These are phyloP conservation scores for Kwoniella dendrophila DNA, from an alignment of 768 basidiomycete genomes.

Conservation along the genomic window DNA sequence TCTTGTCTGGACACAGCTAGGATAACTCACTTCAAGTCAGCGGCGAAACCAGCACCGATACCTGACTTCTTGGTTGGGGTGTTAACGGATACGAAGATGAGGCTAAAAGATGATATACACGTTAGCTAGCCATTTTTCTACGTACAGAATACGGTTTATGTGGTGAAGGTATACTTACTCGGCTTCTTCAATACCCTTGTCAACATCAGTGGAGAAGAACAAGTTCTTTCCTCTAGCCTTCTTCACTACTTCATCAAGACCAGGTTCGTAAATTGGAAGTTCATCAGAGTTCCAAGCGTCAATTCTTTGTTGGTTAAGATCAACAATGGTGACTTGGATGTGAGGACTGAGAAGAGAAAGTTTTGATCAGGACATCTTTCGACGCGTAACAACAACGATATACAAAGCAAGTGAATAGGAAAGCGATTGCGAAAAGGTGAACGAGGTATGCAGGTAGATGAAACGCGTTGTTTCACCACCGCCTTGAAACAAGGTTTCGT, in stretches of 20 bases:
- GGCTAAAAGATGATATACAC: slow-evolving; percentile 46
- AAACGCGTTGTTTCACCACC: slow-evolving; percentile 1
- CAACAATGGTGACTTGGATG: slow-evolving; percentile 94
- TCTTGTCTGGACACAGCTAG: not conserved
- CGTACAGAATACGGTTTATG: not conserved
- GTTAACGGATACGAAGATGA: slow-evolving; percentile 98
- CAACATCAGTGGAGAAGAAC: slow-evolving; percentile 94
- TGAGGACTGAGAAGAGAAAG: slow-evolving; percentile 62
- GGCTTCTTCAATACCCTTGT: slow-evolving; percentile 87
- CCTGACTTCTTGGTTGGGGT: slow-evolving; percentile 98
- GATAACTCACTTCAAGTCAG: slow-evolving; percentile 85
- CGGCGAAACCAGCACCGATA: slow-evolving; percentile 96
- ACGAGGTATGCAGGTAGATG: not conserved
- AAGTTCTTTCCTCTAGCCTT: slow-evolving; percentile 88
- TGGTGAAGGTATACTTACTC: slow-evolving; percentile 59
- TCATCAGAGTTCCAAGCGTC: slow-evolving; percentile 90
- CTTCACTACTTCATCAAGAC: slow-evolving; percentile 86
- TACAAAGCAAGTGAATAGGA: not conserved
- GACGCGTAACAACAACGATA: not conserved
- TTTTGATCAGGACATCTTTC: not conserved
- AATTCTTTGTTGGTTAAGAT: slow-evolving; percentile 90
- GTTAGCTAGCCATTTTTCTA: slow-evolving; percentile 14
- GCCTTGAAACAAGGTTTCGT: not conserved
- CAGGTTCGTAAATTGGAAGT: slow-evolving; percentile 97
- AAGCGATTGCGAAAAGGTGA: not conserved